These are phyloP conservation scores for Teratosphaeria pseudoeucalypti DNA, from an alignment of 2,329 filamentous ascomycete genomes.

Conservation along the genomic window DNA sequence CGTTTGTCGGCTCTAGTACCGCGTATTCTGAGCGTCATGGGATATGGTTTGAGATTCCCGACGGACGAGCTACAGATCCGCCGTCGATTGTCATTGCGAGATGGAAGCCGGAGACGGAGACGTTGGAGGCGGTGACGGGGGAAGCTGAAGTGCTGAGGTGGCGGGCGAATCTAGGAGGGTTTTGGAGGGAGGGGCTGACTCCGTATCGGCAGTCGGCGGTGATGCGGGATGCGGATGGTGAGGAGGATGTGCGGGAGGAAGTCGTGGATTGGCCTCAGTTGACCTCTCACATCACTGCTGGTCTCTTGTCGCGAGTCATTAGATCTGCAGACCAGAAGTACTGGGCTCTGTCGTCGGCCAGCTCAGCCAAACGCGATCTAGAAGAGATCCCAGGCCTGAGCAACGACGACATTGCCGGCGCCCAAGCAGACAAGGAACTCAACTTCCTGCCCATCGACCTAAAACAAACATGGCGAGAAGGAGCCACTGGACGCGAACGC, in stretches of 20 bases:
- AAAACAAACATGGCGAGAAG: slow-evolving; percentile 51
- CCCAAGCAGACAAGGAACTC: slow-evolving; percentile 36
- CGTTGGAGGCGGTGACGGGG: slow-evolving; percentile 33
- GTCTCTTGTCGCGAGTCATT: slow-evolving; percentile 41
- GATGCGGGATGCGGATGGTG: slow-evolving; percentile 16
- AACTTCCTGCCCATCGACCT: slow-evolving; percentile 49
- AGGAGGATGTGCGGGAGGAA: slow-evolving; percentile 30
- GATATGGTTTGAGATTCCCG: slow-evolving; percentile 47
- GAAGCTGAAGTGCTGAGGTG: slow-evolving; percentile 36
- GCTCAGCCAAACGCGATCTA: slow-evolving; percentile 44
- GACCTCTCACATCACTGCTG: slow-evolving; percentile 39
- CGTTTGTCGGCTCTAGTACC: slow-evolving; percentile 49
- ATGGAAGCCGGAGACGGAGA: slow-evolving; percentile 43
- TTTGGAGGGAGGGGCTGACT: slow-evolving; percentile 45
- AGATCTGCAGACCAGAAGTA: slow-evolving; percentile 28
- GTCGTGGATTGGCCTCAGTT: slow-evolving; percentile 44
- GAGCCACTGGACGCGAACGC: slow-evolving; percentile 50
- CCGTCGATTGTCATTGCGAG: slow-evolving; percentile 42
- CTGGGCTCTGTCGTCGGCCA: slow-evolving; percentile 50
- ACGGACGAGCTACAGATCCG: slow-evolving; percentile 6
- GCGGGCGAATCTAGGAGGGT: slow-evolving; percentile 45
- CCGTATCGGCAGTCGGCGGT: slow-evolving; percentile 35
- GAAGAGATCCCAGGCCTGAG: slow-evolving; percentile 51
- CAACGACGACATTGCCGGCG: slow-evolving; percentile 17
- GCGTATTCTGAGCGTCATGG: slow-evolving; percentile 52